Evolutionary conservation across 1,284 basidiomycete species (phyloP), one percentile per base, ranked within the genome.

Genomic region (Spongispora temasekensis): DNA sequence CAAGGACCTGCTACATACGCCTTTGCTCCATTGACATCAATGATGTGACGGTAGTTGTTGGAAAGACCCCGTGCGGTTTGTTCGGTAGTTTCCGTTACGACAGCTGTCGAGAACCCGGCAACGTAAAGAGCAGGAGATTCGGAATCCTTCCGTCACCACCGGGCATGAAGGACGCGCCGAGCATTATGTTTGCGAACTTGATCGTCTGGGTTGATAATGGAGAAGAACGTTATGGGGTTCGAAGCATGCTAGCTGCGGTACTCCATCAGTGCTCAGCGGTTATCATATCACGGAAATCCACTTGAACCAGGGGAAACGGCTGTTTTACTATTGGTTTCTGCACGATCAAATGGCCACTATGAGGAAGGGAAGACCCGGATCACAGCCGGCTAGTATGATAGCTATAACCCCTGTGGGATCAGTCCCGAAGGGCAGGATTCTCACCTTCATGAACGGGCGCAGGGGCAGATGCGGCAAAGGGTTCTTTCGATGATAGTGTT

Each of bases 141-240:
- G n/a, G 12, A 13, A 28, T n/a, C 27, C 48, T 57, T 58, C 55
- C 55, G 59, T 55, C 58, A 57, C 57, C 27, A 62, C 52, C 40
- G 50, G 55, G 37, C 56, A 27, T 54, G 32, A 21, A 66, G 63
- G 34, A 57, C 28, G 44, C 53, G 25, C 50, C 60, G 52, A 58
- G 21, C 50, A 53, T 61, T 40, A 64, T 37, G 34, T 54, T 64
- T 55, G 25, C 48, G 53, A 56, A 64, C 66, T 28, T 52, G 64
- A 60, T 68, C 42, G 67, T 37, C 31, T 71, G 57, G 60, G 42
- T 61, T 66, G 65, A 58, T 51, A 57, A 61, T 48, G 52, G 56
- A 70, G 51, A 61, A 68, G 71, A 70, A 68, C 69, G 68, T 61
- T 62, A 61, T 56, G 68, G 70, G 68, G 68, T 68, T 57, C 71